Conservation (phyloP, 768 basidiomycete species). For the Lepiota venenata region DNA sequence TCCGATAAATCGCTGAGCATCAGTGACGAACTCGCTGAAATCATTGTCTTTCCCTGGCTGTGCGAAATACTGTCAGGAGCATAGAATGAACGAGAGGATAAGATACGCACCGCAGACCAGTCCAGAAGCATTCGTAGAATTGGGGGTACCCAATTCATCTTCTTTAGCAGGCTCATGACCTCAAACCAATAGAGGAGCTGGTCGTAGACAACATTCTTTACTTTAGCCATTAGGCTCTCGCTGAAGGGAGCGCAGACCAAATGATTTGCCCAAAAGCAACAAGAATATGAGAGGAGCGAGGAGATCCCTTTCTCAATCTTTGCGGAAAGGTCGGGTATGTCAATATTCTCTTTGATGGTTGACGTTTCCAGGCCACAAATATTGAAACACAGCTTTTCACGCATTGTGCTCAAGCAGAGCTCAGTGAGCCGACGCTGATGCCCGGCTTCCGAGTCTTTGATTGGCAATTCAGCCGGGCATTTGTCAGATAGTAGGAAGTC, state of each 20-base stretch:
- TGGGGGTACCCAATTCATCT: conserved; percentile 10
- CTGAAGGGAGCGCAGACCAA: conserved; percentile 8
- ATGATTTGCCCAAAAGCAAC: conserved; percentile 29
- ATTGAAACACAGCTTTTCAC: conserved; percentile 28
- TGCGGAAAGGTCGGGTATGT: conserved; percentile 21
- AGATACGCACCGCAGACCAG: conserved; percentile 14
- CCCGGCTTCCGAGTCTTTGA: conserved; percentile 5
- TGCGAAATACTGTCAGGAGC: no score
- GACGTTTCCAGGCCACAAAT: conserved; percentile 30
- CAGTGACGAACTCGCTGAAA: conserved; percentile 13
- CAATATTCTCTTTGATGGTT: conserved; percentile 20
- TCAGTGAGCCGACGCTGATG: conserved; percentile 19
- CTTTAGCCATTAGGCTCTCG: conserved; percentile 3
- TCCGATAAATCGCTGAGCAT: conserved; percentile 17
- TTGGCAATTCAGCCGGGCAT: conserved; percentile 13
- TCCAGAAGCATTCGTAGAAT: conserved; percentile 1
- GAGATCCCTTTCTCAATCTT: conserved; percentile 21
- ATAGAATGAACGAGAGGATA: neutral
- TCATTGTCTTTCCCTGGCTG: neutral
- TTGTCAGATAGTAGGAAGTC: conserved; percentile 21
- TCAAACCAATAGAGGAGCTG: conserved; percentile 30
- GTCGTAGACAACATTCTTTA: conserved; percentile 20
- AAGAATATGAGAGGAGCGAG: conserved; percentile 25
- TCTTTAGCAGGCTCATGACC: conserved; percentile 23
- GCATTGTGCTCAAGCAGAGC: conserved; percentile 24